phyloP scores from a whole-genome alignment of 1,284 basidiomycete genomes.

The Microbotryum lychnidis-dioicae region DNA sequence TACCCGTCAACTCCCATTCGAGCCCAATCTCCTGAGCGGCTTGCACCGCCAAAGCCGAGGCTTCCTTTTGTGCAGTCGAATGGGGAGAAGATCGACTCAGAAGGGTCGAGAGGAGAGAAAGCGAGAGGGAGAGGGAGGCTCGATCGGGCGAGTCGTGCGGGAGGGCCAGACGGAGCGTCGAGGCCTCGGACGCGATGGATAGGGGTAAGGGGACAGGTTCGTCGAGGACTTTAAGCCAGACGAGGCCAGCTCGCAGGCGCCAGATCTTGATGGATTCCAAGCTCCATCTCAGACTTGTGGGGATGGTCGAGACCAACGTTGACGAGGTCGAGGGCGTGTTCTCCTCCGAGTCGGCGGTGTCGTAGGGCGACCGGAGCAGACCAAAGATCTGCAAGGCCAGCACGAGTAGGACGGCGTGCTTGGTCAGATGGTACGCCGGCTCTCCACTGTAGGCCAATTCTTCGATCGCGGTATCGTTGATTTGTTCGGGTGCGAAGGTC shows the following conservation, averaged over 20 bases:
- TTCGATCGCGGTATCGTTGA: conserved; percentile 60
- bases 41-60: conserved; percentile 67
- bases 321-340: conserved; percentile 63
- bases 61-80: conserved; percentile 51
- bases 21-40: conserved; percentile 71
- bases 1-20: conserved; percentile 85
- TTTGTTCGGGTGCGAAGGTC: conserved; percentile 42
- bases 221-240: conserved; percentile 80
- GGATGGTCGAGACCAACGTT: conserved; percentile 58
- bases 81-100: conserved; percentile 50
- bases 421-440: conserved; percentile 87
- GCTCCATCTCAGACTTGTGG: conserved; percentile 41
- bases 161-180: conserved; percentile 19
- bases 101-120: conserved; percentile 69
- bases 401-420: conserved; percentile 62
- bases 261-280: conserved; percentile 50
- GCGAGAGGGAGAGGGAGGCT: conserved; percentile 66
- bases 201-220: conserved; percentile 62
- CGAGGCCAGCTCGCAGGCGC: conserved; percentile 60
- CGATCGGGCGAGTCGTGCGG: conserved; percentile 20
- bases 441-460: conserved; percentile 80
- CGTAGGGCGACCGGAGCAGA: conserved; percentile 44
- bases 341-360: conserved; percentile 58
- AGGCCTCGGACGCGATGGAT: conserved; percentile 42
- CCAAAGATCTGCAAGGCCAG: conserved; percentile 65